Conservation (phyloP, 2,329 filamentous ascomycete species). For the Fusarium acutatum region DNA sequence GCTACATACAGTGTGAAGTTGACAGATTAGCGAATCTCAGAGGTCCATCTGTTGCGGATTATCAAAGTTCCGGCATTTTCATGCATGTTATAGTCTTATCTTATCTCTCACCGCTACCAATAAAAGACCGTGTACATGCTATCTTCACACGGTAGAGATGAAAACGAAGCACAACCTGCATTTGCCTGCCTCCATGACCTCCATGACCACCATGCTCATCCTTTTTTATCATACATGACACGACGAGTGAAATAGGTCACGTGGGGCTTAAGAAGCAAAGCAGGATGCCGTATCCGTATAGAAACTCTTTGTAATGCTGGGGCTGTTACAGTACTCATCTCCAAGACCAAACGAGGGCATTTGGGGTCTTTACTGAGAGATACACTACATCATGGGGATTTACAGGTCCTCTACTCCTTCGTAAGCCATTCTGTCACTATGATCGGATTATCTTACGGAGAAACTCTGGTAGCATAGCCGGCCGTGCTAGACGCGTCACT, state of each 20-base stretch:
- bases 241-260: neutral
- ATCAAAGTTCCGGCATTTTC: neutral
- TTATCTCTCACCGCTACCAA: neutral
- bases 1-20: neutral
- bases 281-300: fast-evolving
- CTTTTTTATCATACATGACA: neutral
- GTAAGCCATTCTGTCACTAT: neutral
- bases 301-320: neutral
- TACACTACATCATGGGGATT: too few species aligned
- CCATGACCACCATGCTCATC: neutral
- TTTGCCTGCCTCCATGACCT: too few species aligned
- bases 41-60: neutral
- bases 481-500: neutral
- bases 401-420: too few species aligned
- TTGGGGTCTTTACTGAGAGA: neutral
- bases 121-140: neutral
- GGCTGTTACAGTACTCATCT: neutral
- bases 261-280: neutral
- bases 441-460: neutral
- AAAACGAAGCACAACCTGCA: neutral
- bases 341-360: neutral
- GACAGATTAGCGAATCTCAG: neutral
- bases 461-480: too few species aligned
- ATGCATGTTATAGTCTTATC: neutral
- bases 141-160: fast-evolving